Base-by-base conservation (phyloP, 164 flowering plant genomes). In the Piper betle region DNA sequence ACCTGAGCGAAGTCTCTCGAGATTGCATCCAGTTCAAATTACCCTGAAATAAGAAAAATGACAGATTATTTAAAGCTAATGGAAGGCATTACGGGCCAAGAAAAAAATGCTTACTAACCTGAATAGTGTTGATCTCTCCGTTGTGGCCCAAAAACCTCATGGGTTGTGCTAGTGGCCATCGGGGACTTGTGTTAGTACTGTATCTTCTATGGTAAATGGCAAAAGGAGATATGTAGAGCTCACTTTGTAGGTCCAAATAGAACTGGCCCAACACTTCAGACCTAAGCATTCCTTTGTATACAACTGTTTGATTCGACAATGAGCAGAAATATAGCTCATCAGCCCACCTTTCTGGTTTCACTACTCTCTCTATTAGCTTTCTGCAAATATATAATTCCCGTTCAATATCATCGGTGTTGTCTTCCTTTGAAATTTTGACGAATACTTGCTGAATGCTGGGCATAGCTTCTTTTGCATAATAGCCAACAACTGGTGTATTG, bases 1-100 rank as follows among this genome's bases (percentile, higher is more conserved):
- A 86, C 58, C 82, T 83, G 66, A 94, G 70, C 55, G 93, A 83
- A 52, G 83, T 16, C 75, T 94, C 97, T 61, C 99, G 89, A 68
- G 99, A 91, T 79, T 79, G 93, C 99, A 94, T 94, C 99, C 99
- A 94, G 68, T 94, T 94, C 79, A 94, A 88, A 74, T 94, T 94
- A 12, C 99, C 99, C 99, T 94, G 75, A 62, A 75, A 7, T 56
- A 59, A 53, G 20, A 11, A 33, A 52, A 19, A 52, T 18, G 15
- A 65, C 19, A 57, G 46, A 67, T 12, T 9, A 46, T 1, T n/a
- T 13, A 40, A 56, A 20, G 4, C 16, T 57, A 52, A 12, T 8
- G 57, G 62, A n/a, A n/a, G n/a, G n/a, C n/a, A n/a, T n/a, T 2
- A 55, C 39, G 25, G 52, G 48, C 20, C 52, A 38, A 54, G 33